phyloP scores from a whole-genome alignment of 352 stramenopile genomes.

The Phytophthora syringae region DNA sequence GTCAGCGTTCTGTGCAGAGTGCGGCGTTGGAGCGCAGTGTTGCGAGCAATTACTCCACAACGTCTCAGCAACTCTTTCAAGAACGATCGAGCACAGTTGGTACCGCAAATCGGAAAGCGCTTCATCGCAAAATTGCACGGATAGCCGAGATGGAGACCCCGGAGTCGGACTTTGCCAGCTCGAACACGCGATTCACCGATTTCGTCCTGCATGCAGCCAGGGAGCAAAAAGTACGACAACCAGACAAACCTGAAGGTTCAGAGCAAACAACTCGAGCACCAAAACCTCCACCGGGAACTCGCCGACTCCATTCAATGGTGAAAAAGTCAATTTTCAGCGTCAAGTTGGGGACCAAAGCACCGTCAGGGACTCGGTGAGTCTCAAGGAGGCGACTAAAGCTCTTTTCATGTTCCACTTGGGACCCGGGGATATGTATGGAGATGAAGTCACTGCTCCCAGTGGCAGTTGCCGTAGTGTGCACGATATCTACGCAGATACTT shows the following conservation, averaged over 20 bases:
- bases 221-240: conserved; percentile 3
- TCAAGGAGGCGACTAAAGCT: conserved; percentile 23
- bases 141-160: conserved; percentile 27
- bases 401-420: conserved; percentile 53
- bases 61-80: conserved; percentile 62
- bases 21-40: conserved; percentile 62
- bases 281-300: neutral
- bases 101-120: conserved; percentile 13
- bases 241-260: neutral
- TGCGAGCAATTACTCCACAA: conserved; percentile 75
- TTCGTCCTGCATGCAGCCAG: conserved; percentile 59
- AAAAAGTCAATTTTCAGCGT: conserved; percentile 34
- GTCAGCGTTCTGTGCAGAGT: conserved; percentile 62
- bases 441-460: conserved; percentile 48
- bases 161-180: conserved; percentile 4
- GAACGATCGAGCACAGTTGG: conserved; percentile 10
- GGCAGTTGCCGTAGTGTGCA: conserved; percentile 45
- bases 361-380: conserved; percentile 5
- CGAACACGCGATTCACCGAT: conserved; percentile 42
- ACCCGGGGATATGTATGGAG: conserved; percentile 56
- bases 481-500: conserved; percentile 44
- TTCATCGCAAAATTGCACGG: conserved; percentile 30
- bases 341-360: conserved; percentile 8
- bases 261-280: neutral
- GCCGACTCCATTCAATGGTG: conserved; percentile 30